Evolutionary conservation across 2,329 filamentous ascomycete genomes (phyloP), one percentile per base, ranked within the genome.

Genomic region (Neopestalotiopsis rosae): DNA sequence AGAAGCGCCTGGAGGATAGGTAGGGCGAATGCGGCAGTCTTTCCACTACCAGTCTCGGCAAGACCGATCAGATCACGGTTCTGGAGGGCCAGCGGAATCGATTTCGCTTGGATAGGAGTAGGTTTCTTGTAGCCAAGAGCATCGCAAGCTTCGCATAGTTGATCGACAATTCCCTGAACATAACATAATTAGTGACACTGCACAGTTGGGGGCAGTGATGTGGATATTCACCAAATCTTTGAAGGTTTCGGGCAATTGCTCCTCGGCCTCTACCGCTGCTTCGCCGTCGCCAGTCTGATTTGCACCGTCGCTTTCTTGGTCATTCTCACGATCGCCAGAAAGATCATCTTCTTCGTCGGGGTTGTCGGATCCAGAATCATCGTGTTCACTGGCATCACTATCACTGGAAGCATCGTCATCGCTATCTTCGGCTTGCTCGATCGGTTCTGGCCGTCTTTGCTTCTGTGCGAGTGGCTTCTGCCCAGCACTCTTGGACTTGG

Each of bases 41-140:
- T 99, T 81, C 96, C 96, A 77, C 91, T 94, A 74, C 96, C 96
- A 0, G 96, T 99, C 82, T 99, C 95, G 40, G 96, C 96, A 65
- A 98, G 87, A 57, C 95, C 96, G 74, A 99, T 97, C 42, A 98
- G 86, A 80, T 98, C 96, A 76, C 94, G 89, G 66, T 92, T 91
- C 76, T 92, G 82, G 4, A 98, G 86, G 45, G 95, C 95, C 65
- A 87, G 79, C 4, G 95, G 95, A 74, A 98, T 97, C 0, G 94
- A 88, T 79, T 97, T 89, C 65, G 87, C 87, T 80, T 98, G 96
- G 72, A 99, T 98, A 0, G 95, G 92, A 1, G 95, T 99, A 0
- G 96, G 94, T 34, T 87, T 82, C 76, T 92, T 97, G 86, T 94
- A 99, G 71, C 92, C 92, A 66, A 98, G 87, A 0, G 89, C 86